These are phyloP conservation scores for Xylaria nigripes DNA, from an alignment of 495 filamentous ascomycete species.

Conservation along the genomic window DNA sequence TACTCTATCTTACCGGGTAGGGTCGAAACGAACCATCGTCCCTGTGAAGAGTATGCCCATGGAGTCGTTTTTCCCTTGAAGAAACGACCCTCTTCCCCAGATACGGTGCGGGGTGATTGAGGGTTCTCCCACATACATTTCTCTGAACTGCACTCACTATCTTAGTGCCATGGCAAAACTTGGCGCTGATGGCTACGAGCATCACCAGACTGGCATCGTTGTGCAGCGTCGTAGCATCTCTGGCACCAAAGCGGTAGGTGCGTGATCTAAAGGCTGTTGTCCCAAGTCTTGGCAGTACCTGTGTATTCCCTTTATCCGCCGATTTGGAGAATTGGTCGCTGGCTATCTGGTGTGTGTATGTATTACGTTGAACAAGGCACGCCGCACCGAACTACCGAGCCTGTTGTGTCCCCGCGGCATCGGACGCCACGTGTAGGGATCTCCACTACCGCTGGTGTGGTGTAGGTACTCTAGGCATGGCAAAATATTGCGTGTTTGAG, in stretches of 20 bases:
- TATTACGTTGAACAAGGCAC: too few species aligned
- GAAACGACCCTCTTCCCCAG: neutral
- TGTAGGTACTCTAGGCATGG: too few species aligned
- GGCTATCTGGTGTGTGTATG: too few species aligned
- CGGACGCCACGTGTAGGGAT: too few species aligned
- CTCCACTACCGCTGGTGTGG: too few species aligned
- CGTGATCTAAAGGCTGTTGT: conserved; percentile 1
- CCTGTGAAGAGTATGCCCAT: neutral
- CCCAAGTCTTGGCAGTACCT: conserved; percentile 5
- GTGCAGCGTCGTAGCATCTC: neutral
- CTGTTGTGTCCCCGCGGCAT: too few species aligned
- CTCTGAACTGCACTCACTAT: neutral
- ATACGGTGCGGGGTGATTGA: too few species aligned
- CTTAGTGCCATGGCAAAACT: neutral
- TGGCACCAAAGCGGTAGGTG: conserved; percentile 10
- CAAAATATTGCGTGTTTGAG: too few species aligned
- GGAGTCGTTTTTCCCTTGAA: neutral
- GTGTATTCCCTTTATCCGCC: neutral
- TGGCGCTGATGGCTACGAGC: neutral
- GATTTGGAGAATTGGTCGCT: too few species aligned
- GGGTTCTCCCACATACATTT: neutral
- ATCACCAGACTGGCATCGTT: conserved; percentile 5
- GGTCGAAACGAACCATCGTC: neutral
- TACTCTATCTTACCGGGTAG: neutral
- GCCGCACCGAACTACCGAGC: too few species aligned